phyloP scores from a whole-genome alignment of 2,329 filamentous ascomycete species.

The Aspergillus persii region DNA sequence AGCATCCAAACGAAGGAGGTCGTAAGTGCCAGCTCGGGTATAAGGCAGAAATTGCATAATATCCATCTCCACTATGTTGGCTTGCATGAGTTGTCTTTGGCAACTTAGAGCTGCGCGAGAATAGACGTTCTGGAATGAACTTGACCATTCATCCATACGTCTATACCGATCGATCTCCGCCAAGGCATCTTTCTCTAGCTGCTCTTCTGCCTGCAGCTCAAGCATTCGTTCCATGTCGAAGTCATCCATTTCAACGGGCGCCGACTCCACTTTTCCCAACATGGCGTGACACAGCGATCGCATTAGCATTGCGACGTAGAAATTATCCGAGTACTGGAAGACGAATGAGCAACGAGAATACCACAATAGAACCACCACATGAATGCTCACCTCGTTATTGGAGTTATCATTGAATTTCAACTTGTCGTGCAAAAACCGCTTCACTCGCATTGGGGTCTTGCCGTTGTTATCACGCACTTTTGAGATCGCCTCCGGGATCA shows the following conservation, averaged over 20 bases:
- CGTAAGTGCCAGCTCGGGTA: conserved; percentile 58
- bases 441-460: conserved; percentile 73
- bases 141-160: conserved; percentile 65
- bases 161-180: conserved; percentile 63
- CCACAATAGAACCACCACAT: not conserved
- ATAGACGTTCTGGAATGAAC: conserved; percentile 64
- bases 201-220: conserved; percentile 52
- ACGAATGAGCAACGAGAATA: conserved; percentile 4
- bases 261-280: conserved; percentile 41
- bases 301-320: conserved; percentile 83
- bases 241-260: conserved; percentile 42
- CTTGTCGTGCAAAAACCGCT: conserved; percentile 82
- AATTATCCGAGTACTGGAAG: conserved; percentile 73
- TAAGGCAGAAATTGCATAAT: conserved; percentile 61
- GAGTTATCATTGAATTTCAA: conserved; percentile 93
- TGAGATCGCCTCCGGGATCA: conserved; percentile 78
- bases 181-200: conserved; percentile 57
- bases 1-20: conserved; percentile 59
- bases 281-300: conserved; percentile 58
- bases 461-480: conserved; percentile 72
- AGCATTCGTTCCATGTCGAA: conserved; percentile 48
- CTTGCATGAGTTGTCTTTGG: conserved; percentile 54
- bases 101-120: conserved; percentile 61
- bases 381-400: conserved; percentile 60
- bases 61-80: conserved; percentile 52